Conservation (phyloP, 1,139 yeast species). For the Candida sanyaensis region DNA sequence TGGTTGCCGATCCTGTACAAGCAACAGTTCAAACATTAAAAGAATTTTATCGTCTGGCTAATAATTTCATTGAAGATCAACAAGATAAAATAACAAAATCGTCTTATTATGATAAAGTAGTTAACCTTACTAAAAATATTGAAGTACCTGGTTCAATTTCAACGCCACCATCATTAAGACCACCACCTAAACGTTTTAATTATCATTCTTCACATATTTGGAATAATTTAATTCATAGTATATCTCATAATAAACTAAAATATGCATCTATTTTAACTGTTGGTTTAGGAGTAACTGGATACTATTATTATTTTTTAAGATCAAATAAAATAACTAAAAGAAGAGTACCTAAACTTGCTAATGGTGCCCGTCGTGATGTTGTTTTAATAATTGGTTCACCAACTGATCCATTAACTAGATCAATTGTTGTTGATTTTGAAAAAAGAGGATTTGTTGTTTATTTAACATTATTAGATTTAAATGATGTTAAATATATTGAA, state of each 20-base stretch:
- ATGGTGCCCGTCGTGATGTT: constrained; percentile 77
- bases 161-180: constrained; percentile 5
- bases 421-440: constrained; percentile 73
- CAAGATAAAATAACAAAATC: constrained; percentile 24
- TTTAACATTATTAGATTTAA: constrained; percentile 66
- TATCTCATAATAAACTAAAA: constrained; percentile 17
- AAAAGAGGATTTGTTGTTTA: constrained; percentile 80
- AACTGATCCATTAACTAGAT: constrained; percentile 69
- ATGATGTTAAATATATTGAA: constrained; percentile 60
- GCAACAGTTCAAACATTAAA: constrained; percentile 37
- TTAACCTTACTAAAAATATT: constrained; percentile 15
- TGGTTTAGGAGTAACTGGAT: constrained; percentile 29
- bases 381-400: constrained; percentile 77
- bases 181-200: neutral
- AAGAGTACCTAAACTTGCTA: constrained; percentile 60
- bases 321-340: constrained; percentile 30
- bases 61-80: constrained; percentile 26
- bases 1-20: constrained; percentile 52
- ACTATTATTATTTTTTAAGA: constrained; percentile 11
- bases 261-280: constrained; percentile 24
- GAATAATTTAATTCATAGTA: constrained; percentile 14
- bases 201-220: neutral
- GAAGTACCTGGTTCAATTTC: constrained; percentile 4
- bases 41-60: constrained; percentile 25
- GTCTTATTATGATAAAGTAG: constrained; percentile 20